Percentiles rank a stretch among this genome's conserved stretches.
Conservation (phyloP, 1,139 yeast species). For the Kodamaea anthophila region DNA sequence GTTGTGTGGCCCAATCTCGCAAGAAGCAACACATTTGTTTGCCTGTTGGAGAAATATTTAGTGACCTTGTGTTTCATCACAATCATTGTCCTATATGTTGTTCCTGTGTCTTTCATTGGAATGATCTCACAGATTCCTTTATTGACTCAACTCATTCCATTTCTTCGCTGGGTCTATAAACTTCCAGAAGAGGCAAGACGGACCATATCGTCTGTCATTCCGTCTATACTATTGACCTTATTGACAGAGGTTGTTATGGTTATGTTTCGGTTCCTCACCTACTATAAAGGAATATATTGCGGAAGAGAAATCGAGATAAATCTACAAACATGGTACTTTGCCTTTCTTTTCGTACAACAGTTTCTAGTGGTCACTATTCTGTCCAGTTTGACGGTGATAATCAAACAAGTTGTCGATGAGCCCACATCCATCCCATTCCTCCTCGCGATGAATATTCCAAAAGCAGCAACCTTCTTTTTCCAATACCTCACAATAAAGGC, state of each 20-base stretch:
- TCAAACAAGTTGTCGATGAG: conserved; percentile 58
- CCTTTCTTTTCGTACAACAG: conserved; percentile 70
- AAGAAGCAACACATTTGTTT: conserved; percentile 24
- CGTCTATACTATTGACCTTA: conserved; percentile 53
- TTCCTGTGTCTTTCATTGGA: conserved; percentile 70
- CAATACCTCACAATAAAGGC: conserved; percentile 71
- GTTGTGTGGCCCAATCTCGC: conserved; percentile 54
- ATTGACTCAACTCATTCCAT: conserved; percentile 49
- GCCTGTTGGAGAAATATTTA: conserved; percentile 30
- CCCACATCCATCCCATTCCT: conserved; percentile 70
- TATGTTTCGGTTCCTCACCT: conserved; percentile 44
- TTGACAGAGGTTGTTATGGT: conserved; percentile 52
- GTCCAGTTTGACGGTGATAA: conserved; percentile 66
- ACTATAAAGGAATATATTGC: conserved; percentile 46
- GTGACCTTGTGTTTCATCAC: conserved; percentile 40
- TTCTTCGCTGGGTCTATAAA: conserved; percentile 43
- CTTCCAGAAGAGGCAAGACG: conserved; percentile 51
- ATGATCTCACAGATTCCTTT: conserved; percentile 60
- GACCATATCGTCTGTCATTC: conserved; percentile 51
- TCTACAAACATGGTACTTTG: conserved; percentile 63
- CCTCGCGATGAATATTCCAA: conserved; percentile 70
- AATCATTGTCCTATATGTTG: conserved; percentile 54
- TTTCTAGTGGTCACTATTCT: conserved; percentile 82
- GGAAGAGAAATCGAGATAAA: conserved; percentile 54
- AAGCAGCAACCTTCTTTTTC: conserved; percentile 75